A percentile compares a stretch with the other conserved stretches of the same genome.
These are phyloP conservation scores for Pseudogymnoascus sp. DNA, from an alignment of 2,329 filamentous ascomycete genomes.

Conservation along the genomic window DNA sequence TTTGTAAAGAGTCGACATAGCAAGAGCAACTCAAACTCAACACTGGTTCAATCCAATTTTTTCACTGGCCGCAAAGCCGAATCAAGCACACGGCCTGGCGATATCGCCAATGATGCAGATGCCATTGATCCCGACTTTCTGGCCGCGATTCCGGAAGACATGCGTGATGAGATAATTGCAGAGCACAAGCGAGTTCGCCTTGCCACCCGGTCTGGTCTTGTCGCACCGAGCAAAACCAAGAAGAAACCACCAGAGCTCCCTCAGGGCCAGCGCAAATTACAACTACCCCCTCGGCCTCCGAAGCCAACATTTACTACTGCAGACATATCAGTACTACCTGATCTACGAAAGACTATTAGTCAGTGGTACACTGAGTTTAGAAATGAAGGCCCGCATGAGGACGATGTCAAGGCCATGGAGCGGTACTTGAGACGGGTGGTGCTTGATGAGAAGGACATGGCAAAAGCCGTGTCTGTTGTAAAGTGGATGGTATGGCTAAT, in stretches of 20 bases:
- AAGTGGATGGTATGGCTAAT: slow-evolving; percentile 60
- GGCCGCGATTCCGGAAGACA: slow-evolving; percentile 72
- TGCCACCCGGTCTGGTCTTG: slow-evolving; percentile 48
- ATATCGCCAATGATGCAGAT: slow-evolving; percentile 18
- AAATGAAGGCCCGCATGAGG: slow-evolving; percentile 67
- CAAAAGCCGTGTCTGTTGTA: slow-evolving; percentile 64
- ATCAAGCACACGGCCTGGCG: not conserved
- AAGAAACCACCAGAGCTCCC: slow-evolving; percentile 19
- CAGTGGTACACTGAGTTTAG: slow-evolving; percentile 71
- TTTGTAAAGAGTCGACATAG: slow-evolving; percentile 37
- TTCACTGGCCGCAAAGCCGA: slow-evolving; percentile 36
- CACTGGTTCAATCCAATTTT: slow-evolving; percentile 69
- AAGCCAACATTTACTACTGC: slow-evolving; percentile 57
- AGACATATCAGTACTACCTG: slow-evolving; percentile 47
- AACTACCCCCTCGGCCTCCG: slow-evolving; percentile 42
- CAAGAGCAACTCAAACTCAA: slow-evolving; percentile 49
- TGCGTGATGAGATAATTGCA: slow-evolving; percentile 69
- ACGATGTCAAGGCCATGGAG: slow-evolving; percentile 70
- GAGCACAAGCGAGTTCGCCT: slow-evolving; percentile 61
- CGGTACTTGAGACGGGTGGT: slow-evolving; percentile 69
- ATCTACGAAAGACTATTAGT: slow-evolving; percentile 67
- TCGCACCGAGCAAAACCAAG: slow-evolving; percentile 24
- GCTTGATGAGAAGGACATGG: slow-evolving; percentile 67
- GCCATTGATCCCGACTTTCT: slow-evolving; percentile 66
- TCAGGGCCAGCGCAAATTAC: slow-evolving; percentile 29